Base-by-base conservation (phyloP, 176 grass and related monocot genomes). In the Triticum turgidum region DNA sequence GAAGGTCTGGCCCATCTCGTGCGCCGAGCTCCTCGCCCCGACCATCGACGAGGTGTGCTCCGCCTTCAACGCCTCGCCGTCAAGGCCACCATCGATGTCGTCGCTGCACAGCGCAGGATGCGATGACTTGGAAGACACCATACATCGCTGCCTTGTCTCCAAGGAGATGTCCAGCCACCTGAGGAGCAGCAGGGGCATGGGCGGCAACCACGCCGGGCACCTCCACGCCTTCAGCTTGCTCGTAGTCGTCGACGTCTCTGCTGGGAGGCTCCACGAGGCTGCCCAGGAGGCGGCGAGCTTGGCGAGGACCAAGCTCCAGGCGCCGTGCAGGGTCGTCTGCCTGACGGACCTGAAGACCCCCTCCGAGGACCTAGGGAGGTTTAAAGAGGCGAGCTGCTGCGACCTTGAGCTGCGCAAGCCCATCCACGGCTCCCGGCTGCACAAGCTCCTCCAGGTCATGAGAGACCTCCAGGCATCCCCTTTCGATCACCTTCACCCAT, bases 371-470 rank as follows among this genome's bases (percentile, higher is more conserved):
- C 4, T 91, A n/a, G 27, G 71, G 47, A 89, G 82, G 85, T 85
- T 88, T 8, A 65, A 14, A 33, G 59, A 76, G 13, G 41, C 84
- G 9, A 33, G 79, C 5, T 88, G 75, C 3, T 51, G 4, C 13
- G 79, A 93, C 86, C 73, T 93, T 35, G 58, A 85, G 42, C 52
- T 93, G 62, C 85, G 85, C 62, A 97, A 97, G 34, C 95, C 95
- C 5, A 77, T 94, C 66, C 95, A 94, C 24, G 89, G 91, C 11
- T 91, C 95, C 59, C 88, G 89, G 27, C 39, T 95, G 7, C 77
- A 82, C 22, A 54, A 69, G 8, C 76, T 90, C 20, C 45, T 90
- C 1, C 34, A 7, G 75, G 11, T 21, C 34, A 41, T 84, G 80
- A 75, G 67, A 17, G 89, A 87, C 4, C 74, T 87, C 8, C 85